A percentile compares a stretch with the other conserved stretches of the same genome.
These are phyloP conservation scores for Helminthosporium solani DNA, from an alignment of 2,329 filamentous ascomycete species.

Conservation along the genomic window DNA sequence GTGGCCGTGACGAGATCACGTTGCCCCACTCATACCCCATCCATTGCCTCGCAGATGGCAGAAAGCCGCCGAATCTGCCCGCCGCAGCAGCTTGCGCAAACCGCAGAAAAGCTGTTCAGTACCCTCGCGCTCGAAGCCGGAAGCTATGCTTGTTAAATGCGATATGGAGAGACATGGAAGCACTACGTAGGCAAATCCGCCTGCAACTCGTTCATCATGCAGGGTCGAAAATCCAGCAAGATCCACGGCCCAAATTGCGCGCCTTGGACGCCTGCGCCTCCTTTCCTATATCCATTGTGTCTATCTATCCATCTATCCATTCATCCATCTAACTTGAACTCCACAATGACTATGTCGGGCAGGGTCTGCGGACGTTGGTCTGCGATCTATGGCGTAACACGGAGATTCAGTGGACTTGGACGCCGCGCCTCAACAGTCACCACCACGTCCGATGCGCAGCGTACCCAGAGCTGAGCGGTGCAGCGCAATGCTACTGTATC, in stretches of 20 bases:
- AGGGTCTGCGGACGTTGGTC: no score
- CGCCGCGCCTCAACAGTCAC: slow-evolving; percentile 33
- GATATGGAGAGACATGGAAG: slow-evolving; percentile 25
- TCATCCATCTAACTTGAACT: no score
- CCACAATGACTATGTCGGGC: no score
- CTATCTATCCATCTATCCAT: no score
- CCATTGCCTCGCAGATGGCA: no score
- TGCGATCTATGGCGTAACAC: slow-evolving; percentile 35
- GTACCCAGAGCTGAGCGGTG: slow-evolving; percentile 26
- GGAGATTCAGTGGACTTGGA: slow-evolving; percentile 39
- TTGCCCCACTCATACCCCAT: slow-evolving; percentile 8
- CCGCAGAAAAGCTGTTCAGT: slow-evolving; percentile 25
- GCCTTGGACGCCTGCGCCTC: background rate
- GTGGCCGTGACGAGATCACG: slow-evolving; percentile 20
- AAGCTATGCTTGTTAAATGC: slow-evolving; percentile 23
- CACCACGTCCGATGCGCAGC: slow-evolving; percentile 34
- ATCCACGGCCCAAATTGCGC: background rate
- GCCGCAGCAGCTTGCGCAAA: slow-evolving; percentile 25
- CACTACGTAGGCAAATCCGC: slow-evolving; percentile 31
- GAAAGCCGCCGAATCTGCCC: slow-evolving; percentile 13
- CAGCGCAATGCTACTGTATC: no score
- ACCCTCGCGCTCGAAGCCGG: slow-evolving; percentile 27
- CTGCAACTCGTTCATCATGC: slow-evolving; percentile 31
- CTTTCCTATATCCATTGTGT: no score
- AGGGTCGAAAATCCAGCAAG: slow-evolving; percentile 20